Evolutionary conservation across 2,329 filamentous ascomycete genomes (phyloP).

Genomic region (Plectosphaerella plurivora): DNA sequence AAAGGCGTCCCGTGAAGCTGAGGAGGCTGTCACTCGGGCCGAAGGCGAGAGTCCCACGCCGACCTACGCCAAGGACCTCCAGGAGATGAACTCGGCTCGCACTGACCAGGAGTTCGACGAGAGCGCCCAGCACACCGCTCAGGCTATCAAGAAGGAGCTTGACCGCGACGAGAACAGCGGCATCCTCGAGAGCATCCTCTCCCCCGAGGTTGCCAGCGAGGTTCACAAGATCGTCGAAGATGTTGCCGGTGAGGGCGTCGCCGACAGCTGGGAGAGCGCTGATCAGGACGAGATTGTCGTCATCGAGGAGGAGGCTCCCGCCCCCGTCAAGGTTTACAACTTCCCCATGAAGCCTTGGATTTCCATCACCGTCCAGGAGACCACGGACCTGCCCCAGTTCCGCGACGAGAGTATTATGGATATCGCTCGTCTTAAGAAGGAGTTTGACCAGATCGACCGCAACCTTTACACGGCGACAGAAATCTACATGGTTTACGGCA

Average conservation of each 20-base stretch:
- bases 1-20: slow-evolving; percentile 49
- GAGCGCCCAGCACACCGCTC: slow-evolving; percentile 40
- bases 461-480: slow-evolving; percentile 86
- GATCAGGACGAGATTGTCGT: slow-evolving; percentile 65
- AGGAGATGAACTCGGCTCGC: slow-evolving; percentile 44
- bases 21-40: slow-evolving; percentile 58
- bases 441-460: slow-evolving; percentile 95
- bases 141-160: slow-evolving; percentile 48
- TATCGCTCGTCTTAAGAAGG: slow-evolving; percentile 92
- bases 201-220: slow-evolving; percentile 46
- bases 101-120: slow-evolving; percentile 51
- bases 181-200: slow-evolving; percentile 47
- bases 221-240: slow-evolving; percentile 49
- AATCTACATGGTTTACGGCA: slow-evolving; percentile 89
- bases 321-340: slow-evolving; percentile 78
- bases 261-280: slow-evolving; percentile 89
- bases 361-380: slow-evolving; percentile 69
- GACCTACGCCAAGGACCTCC: slow-evolving; percentile 46
- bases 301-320: slow-evolving; percentile 61
- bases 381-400: slow-evolving; percentile 57
- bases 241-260: slow-evolving; percentile 54
- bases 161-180: slow-evolving; percentile 48
- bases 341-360: slow-evolving; percentile 98
- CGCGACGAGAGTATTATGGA: slow-evolving; percentile 81
- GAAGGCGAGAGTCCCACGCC: slow-evolving; percentile 51